Evolutionary conservation across 2,329 filamentous ascomycete genomes (phyloP).

Genomic region (Dactylonectria estremocensis): DNA sequence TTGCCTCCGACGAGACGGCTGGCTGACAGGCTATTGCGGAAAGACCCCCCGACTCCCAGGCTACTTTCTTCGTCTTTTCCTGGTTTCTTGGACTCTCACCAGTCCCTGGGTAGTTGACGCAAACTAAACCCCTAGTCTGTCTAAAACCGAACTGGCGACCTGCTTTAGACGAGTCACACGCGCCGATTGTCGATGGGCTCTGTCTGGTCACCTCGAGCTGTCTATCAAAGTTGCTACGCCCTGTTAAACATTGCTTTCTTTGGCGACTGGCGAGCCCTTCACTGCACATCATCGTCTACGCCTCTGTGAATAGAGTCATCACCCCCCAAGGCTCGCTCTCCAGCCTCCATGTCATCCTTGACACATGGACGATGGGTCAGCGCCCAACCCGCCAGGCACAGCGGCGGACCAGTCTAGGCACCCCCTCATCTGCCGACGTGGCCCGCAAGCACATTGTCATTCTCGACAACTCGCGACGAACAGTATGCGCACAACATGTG

Average conservation of each 20-base stretch:
- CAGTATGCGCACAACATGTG: conserved; percentile 1
- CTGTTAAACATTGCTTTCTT: conserved; percentile 5
- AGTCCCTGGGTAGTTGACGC: conserved; percentile 1
- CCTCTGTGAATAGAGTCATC: conserved; percentile 4
- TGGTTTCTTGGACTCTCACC: background rate
- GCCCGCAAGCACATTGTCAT: conserved; percentile 6
- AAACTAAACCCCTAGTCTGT: conserved; percentile 21
- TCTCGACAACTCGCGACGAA: background rate
- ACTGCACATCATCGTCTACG: conserved; percentile 23
- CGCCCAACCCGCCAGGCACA: conserved; percentile 23
- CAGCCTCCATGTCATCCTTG: conserved; percentile 15
- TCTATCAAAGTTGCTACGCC: too few species aligned
- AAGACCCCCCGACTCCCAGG: background rate
- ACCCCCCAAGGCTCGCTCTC: too few species aligned
- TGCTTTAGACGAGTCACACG: conserved; percentile 17
- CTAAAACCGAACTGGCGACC: background rate
- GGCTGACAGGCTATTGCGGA: background rate
- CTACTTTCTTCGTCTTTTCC: background rate
- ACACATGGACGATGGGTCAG: conserved; percentile 9
- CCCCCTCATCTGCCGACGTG: conserved; percentile 21
- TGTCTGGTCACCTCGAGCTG: conserved; percentile 3
- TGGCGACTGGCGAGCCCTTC: conserved; percentile 16
- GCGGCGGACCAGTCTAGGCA: conserved; percentile 1
- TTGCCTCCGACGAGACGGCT: background rate
- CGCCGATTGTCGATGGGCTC: conserved; percentile 14